A percentile compares a stretch with the other conserved stretches of the same genome.
phyloP scores from a whole-genome alignment of 1,284 basidiomycete genomes.

The Heterobasidion occidentale region DNA sequence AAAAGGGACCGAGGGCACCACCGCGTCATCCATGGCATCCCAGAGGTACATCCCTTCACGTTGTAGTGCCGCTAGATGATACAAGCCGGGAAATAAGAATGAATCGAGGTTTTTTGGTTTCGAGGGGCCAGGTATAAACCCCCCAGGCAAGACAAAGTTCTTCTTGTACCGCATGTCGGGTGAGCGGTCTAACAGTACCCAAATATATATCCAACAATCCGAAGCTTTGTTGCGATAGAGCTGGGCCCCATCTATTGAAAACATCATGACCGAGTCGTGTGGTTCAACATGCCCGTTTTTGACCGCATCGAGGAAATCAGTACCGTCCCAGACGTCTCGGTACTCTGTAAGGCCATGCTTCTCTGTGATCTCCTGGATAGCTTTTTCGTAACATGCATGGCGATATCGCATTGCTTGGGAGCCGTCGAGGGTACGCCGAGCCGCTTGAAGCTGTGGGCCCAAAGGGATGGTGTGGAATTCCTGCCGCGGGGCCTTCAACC shows the following conservation, averaged over 20 bases:
- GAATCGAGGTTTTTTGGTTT: slow-evolving; percentile 11
- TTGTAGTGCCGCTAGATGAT: slow-evolving; percentile 1
- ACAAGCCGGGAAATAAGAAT: slow-evolving; percentile 8
- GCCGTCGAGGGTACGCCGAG: slow-evolving; percentile 6
- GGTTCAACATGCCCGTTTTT: neutral
- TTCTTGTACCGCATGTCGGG: slow-evolving; percentile 14
- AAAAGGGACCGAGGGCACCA: neutral
- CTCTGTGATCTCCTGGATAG: slow-evolving; percentile 1
- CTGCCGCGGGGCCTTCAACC: neutral
- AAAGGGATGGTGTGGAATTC: slow-evolving; percentile 15
- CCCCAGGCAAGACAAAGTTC: slow-evolving; percentile 7
- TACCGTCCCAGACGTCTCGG: slow-evolving; percentile 3
- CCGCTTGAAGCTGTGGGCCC: slow-evolving; percentile 19
- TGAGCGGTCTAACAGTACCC: slow-evolving; percentile 11
- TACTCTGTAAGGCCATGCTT: neutral
- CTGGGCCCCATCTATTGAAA: slow-evolving; percentile 16
- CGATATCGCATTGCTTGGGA: slow-evolving; percentile 12
- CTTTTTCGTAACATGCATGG: neutral
- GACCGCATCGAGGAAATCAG: neutral
- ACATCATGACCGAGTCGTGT: slow-evolving; percentile 10
- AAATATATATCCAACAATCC: slow-evolving; percentile 16
- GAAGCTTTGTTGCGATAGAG: slow-evolving; percentile 14
- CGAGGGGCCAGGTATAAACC: slow-evolving; percentile 11
- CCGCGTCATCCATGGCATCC: neutral
- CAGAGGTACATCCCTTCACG: slow-evolving; percentile 3